A percentile compares a stretch with the other conserved stretches of the same genome.
These are phyloP conservation scores for Manihot esculenta DNA, from an alignment of 441 rosid species.

Conservation along the genomic window DNA sequence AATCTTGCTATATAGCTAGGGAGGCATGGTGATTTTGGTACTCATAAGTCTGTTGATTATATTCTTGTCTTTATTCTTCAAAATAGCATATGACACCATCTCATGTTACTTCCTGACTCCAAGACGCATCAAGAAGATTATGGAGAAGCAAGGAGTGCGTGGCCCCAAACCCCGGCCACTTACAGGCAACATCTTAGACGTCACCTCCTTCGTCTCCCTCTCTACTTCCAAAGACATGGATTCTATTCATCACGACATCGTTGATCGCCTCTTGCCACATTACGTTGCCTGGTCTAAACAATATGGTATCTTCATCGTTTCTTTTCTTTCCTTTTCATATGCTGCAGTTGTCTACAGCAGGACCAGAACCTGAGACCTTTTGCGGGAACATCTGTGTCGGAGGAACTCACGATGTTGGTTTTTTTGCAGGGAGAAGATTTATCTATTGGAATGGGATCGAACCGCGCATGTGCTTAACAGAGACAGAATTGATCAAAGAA, in stretches of 20 bases:
- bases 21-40: slow-evolving; percentile 27
- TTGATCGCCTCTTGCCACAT: slow-evolving; percentile 80
- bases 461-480: slow-evolving; percentile 79
- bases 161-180: slow-evolving; percentile 77
- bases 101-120: slow-evolving; percentile 68
- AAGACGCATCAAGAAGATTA: slow-evolving; percentile 62
- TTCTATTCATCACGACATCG: slow-evolving; percentile 63
- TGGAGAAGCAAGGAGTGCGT: slow-evolving; percentile 84
- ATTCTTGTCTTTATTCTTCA: slow-evolving; percentile 31
- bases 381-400: too few species aligned
- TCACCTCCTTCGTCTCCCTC: slow-evolving; percentile 53
- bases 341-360: not conserved
- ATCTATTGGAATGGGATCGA: slow-evolving; percentile 84
- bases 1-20: not conserved
- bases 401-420: not conserved
- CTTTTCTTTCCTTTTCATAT: too few species aligned
- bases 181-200: slow-evolving; percentile 69
- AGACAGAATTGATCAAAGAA: slow-evolving; percentile 75
- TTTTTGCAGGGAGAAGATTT: slow-evolving; percentile 71
- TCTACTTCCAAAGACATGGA: slow-evolving; percentile 64
- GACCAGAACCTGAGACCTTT: not conserved
- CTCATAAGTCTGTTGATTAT: slow-evolving; percentile 35
- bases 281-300: slow-evolving; percentile 71
- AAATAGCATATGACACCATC: slow-evolving; percentile 48
- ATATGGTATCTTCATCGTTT: slow-evolving; percentile 66